These are phyloP conservation scores for Hypoxylon crocopeplum DNA, from an alignment of 495 filamentous ascomycete genomes.

Conservation along the genomic window DNA sequence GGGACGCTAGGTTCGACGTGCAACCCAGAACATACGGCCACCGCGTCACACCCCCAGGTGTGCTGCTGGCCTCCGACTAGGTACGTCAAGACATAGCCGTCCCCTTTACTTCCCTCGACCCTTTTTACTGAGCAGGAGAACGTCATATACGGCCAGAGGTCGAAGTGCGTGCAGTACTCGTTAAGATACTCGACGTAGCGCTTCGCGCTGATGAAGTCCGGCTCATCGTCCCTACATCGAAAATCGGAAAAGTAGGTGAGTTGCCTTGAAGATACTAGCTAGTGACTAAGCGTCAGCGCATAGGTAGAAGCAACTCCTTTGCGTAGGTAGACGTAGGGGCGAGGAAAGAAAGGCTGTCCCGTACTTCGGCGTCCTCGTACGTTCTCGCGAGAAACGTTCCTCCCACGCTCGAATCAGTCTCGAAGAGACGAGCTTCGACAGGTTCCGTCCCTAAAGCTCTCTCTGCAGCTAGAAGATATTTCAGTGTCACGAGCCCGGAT, in stretches of 20 bases:
- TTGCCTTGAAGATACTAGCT: slow-evolving; percentile 47
- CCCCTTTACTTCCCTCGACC: slow-evolving; percentile 20
- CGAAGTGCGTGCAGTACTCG: slow-evolving; percentile 49
- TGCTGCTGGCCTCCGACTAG: slow-evolving; percentile 12
- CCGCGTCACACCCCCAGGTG: slow-evolving; percentile 43
- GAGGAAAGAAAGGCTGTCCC: not conserved
- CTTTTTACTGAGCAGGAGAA: slow-evolving; percentile 39
- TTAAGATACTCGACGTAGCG: slow-evolving; percentile 44
- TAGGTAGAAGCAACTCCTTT: not conserved
- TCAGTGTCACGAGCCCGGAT: slow-evolving; percentile 54
- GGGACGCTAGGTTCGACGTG: slow-evolving; percentile 48
- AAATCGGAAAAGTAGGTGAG: slow-evolving; percentile 47
- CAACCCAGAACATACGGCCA: slow-evolving; percentile 49
- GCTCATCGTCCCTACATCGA: slow-evolving; percentile 28
- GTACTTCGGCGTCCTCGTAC: slow-evolving; percentile 49
- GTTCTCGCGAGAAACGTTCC: slow-evolving; percentile 43
- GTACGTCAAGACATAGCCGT: slow-evolving; percentile 35
- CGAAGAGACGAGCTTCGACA: slow-evolving; percentile 47
- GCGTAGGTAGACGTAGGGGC: not conserved
- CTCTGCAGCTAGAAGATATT: slow-evolving; percentile 49
- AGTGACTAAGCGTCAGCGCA: slow-evolving; percentile 1
- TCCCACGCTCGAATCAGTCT: slow-evolving; percentile 35
- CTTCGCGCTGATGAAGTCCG: slow-evolving; percentile 40
- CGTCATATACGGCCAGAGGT: slow-evolving; percentile 47
- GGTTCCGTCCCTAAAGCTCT: slow-evolving; percentile 34